Evolutionary conservation across 2,329 filamentous ascomycete species (phyloP).

Genomic region (Neopestalotiopsis sp.): DNA sequence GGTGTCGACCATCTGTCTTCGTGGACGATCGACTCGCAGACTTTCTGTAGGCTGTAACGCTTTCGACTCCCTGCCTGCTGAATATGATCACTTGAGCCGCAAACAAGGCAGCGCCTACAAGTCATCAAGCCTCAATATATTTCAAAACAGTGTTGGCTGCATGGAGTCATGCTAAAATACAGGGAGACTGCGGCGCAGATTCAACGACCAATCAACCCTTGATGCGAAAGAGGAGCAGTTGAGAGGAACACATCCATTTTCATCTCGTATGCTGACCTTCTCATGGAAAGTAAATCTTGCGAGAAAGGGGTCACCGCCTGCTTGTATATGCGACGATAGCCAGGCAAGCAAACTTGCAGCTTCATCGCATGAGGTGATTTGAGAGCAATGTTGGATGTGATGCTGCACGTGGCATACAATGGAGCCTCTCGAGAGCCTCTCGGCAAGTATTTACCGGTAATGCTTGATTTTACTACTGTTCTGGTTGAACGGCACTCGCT

Average conservation of each 20-base stretch:
- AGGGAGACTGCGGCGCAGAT: background rate
- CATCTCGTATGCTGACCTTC: too few species aligned
- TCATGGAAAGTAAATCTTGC: background rate
- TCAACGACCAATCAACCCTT: background rate
- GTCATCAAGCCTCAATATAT: too few species aligned
- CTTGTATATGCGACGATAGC: background rate
- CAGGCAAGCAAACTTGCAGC: background rate
- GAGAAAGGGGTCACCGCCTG: background rate
- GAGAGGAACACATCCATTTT: too few species aligned
- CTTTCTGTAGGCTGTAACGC: too few species aligned
- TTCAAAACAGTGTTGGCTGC: background rate
- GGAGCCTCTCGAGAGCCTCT: background rate
- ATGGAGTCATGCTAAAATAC: background rate
- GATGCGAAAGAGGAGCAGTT: too few species aligned
- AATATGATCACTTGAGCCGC: too few species aligned
- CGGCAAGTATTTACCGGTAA: background rate
- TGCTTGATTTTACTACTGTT: background rate
- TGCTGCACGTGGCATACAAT: background rate
- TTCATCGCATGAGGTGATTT: background rate
- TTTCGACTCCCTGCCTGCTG: too few species aligned
- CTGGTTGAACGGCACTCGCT: background rate
- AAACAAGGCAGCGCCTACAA: too few species aligned
- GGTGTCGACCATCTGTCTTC: too few species aligned
- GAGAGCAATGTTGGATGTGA: background rate
- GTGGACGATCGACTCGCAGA: too few species aligned